Conservation (phyloP, 345 rosid genomes). For the Nephelium lappaceum region DNA sequence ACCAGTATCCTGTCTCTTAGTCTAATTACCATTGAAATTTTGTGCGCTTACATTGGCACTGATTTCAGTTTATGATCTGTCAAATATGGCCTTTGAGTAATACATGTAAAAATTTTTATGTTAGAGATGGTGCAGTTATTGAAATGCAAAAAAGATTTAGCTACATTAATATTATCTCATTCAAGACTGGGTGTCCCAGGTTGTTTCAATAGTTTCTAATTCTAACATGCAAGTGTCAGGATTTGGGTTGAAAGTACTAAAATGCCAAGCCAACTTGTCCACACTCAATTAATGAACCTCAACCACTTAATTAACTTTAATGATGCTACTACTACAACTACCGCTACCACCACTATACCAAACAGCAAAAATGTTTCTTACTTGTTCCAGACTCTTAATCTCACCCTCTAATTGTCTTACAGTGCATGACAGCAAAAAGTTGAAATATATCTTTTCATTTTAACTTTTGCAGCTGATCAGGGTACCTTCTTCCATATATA, state of each 20-base stretch:
- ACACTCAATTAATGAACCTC: constrained; percentile 14
- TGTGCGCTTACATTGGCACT: not conserved
- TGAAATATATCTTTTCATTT: constrained; percentile 4
- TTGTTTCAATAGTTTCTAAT: not conserved
- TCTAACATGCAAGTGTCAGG: not conserved
- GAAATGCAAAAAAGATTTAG: too few relatives aligned
- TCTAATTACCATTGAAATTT: too few relatives aligned
- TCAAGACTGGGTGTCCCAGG: not conserved
- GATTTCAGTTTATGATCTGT: not conserved
- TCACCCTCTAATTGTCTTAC: not conserved
- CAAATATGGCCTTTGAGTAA: too few relatives aligned
- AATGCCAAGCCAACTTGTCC: not conserved
- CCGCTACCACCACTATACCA: constrained; percentile 17
- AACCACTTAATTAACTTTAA: constrained; percentile 18
- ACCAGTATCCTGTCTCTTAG: not conserved
- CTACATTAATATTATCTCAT: not conserved
- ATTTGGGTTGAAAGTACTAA: not conserved
- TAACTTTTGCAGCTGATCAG: constrained; percentile 27
- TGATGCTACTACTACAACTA: not conserved
- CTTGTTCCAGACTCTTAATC: constrained; percentile 22
- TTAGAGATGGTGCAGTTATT: too few relatives aligned
- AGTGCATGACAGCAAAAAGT: constrained; percentile 31
- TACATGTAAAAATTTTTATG: too few relatives aligned
- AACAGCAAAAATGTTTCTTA: constrained; percentile 10
- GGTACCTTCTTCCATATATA: constrained; percentile 21